These are phyloP conservation scores for Starmerella potacharoeniae DNA, from an alignment of 805 yeast species.

Conservation along the genomic window DNA sequence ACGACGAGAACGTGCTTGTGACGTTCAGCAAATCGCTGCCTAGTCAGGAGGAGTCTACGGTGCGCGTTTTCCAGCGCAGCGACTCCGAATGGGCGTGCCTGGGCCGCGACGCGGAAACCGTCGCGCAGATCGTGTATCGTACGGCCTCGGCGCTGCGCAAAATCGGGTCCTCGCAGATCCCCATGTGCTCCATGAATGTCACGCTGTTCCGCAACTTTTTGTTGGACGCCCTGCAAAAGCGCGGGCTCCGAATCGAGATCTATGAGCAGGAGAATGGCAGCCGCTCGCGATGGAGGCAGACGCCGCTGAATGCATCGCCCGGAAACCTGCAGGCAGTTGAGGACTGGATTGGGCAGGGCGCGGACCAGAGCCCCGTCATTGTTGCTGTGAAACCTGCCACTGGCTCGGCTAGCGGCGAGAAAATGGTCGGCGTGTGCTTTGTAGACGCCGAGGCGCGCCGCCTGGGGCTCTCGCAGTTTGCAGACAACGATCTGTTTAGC, in stretches of 20 bases:
- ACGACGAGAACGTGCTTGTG: constrained; percentile 34
- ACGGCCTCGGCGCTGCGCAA: constrained; percentile 69
- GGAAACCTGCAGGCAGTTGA: constrained; percentile 78
- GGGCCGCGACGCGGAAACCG: constrained; percentile 63
- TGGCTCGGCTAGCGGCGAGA: constrained; percentile 32
- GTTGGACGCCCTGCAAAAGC: constrained; percentile 53
- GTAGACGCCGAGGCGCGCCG: constrained; percentile 58
- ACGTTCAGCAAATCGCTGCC: constrained; percentile 22
- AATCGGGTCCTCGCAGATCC: constrained; percentile 28
- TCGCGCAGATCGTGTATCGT: constrained; percentile 75
- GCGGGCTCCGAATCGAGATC: constrained; percentile 68
- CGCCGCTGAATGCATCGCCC: constrained; percentile 59
- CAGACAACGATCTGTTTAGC: constrained; percentile 77
- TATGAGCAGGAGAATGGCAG: constrained; percentile 42
- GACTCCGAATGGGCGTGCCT: constrained; percentile 64
- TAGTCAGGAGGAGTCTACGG: constrained; percentile 19
- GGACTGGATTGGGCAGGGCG: constrained; percentile 44
- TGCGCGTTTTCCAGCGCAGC: constrained; percentile 69
- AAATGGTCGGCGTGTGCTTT: constrained; percentile 65
- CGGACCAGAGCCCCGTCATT: constrained; percentile 42
- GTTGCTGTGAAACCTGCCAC: constrained; percentile 38
- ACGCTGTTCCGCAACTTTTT: constrained; percentile 60
- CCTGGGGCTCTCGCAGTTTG: constrained; percentile 66
- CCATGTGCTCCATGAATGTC: constrained; percentile 51
- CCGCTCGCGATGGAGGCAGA: constrained; percentile 40